These are phyloP conservation scores for Ustilago xerochloae DNA, from an alignment of 1,284 basidiomycete species.

Conservation along the genomic window DNA sequence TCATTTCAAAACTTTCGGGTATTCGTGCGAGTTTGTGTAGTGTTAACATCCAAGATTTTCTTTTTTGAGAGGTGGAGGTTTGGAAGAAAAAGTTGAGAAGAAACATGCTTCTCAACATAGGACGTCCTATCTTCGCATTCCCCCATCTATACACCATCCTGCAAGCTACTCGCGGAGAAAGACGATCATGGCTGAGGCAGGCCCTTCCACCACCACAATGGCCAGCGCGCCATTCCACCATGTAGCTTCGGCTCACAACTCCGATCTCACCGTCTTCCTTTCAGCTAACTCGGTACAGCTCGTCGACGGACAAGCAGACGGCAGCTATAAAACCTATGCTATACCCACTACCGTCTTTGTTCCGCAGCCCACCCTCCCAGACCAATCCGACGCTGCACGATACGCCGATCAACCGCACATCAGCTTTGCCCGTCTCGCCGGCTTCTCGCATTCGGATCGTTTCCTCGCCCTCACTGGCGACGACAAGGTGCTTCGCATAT, in stretches of 20 bases:
- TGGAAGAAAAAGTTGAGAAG: conserved; percentile 15
- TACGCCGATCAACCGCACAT: conserved; percentile 40
- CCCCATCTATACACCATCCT: too few relatives aligned
- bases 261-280: conserved; percentile 29
- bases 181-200: conserved; percentile 39
- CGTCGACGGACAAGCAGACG: conserved; percentile 18
- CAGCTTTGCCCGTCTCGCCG: conserved; percentile 54
- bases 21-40: conserved; percentile 28
- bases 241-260: conserved; percentile 37
- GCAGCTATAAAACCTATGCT: conserved; percentile 22
- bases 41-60: conserved; percentile 1
- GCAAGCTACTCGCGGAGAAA: too few relatives aligned
- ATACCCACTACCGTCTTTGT: conserved; percentile 45
- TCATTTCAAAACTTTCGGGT: neutral
- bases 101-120: neutral
- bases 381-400: conserved; percentile 44
- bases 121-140: too few relatives aligned
- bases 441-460: conserved; percentile 51
- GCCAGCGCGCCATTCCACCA: conserved; percentile 41
- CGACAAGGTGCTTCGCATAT: conserved; percentile 63
- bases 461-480: conserved; percentile 61
- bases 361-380: conserved; percentile 43
- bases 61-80: conserved; percentile 28
- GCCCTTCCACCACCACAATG: conserved; percentile 25
- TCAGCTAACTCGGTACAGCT: conserved; percentile 52